Evolutionary conservation across 2,329 filamentous ascomycete species (phyloP), one percentile per base, ranked within the genome.

Genomic region (Coccinonectria pachysandricola): DNA sequence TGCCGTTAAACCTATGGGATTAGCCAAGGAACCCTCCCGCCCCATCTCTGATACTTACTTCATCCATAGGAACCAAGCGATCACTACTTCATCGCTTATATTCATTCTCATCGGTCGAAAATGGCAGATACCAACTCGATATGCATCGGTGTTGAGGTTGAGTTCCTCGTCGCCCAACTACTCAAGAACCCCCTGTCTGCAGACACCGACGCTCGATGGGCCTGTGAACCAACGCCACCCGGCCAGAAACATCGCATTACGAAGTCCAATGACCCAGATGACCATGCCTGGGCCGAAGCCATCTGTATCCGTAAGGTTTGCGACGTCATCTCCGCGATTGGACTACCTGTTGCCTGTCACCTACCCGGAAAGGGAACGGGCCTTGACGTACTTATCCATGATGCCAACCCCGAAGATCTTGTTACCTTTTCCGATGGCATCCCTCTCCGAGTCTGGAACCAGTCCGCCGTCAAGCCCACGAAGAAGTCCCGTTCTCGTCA

Each of bases 121-220:
- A 34, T 43, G 39, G 2, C 15, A 12, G 18, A 17, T 10, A 30
- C 27, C 10, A 7, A 24, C 8, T 37, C 37, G 4, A 23, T 45
- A 21, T 37, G 30, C 5, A 17, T 48, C 9, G 46, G 46, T 7
- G 27, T 49, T 13, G 46, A 49, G 37, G 23, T 49, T 12, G 46
- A 49, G 27, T 48, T 48, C 19, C 32, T 49, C 24, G 36, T 45
- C 19, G 37, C 40, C 15, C 32, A 45, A 14, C 33, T 35, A 8
- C 12, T 21, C 6, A 9, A 17, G 13, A 18, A 28, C 15, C 26
- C 35, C 21, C 22, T 27, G 12, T 21, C 15, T 17, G 23, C 14
- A 24, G n/a, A 12, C 24, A 15, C 23, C 15, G 27, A 36, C 12
- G 19, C 16, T 26, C 32, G 35, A 29, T 34, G 39, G 40, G 17